A percentile compares a stretch with the other conserved stretches of the same genome.
Conservation (phyloP, 2,329 filamentous ascomycete genomes). For the Cladophialophora yegresii region DNA sequence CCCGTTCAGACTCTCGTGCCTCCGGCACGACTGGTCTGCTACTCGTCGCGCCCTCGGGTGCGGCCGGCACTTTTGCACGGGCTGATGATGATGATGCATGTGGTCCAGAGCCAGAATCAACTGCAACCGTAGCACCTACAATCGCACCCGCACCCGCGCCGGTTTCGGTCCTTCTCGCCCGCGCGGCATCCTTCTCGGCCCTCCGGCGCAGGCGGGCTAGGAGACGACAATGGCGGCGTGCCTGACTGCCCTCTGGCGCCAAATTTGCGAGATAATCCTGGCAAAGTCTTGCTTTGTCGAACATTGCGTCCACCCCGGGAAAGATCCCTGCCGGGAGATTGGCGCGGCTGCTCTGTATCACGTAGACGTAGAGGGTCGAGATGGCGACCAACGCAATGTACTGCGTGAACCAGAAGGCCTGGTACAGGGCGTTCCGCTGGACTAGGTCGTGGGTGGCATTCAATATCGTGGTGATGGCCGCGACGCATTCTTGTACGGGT, state of each 20-base stretch:
- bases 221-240: conserved; percentile 29
- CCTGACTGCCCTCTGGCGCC: conserved; percentile 33
- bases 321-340: conserved; percentile 21
- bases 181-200: conserved; percentile 28
- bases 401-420: conserved; percentile 40
- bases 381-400: conserved; percentile 36
- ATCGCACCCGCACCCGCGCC: neutral
- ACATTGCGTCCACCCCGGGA: conserved; percentile 22
- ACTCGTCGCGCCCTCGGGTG: neutral
- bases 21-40: neutral
- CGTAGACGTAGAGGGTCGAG: conserved; percentile 35
- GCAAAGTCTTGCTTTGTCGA: conserved; percentile 32
- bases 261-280: conserved; percentile 29
- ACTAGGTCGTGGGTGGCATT: conserved; percentile 34
- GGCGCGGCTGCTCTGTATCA: conserved; percentile 32
- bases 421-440: conserved; percentile 33
- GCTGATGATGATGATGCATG: no score
- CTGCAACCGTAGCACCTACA: neutral
- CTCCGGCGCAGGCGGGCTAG: conserved; percentile 26
- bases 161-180: conserved; percentile 2
- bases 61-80: neutral
- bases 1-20: neutral
- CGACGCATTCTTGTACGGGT: conserved; percentile 35
- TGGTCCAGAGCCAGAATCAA: neutral
- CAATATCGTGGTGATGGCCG: conserved; percentile 35